Evolutionary conservation across 176 grass and related monocot species (phyloP).

Genomic region (Bonia amplexicaulis): DNA sequence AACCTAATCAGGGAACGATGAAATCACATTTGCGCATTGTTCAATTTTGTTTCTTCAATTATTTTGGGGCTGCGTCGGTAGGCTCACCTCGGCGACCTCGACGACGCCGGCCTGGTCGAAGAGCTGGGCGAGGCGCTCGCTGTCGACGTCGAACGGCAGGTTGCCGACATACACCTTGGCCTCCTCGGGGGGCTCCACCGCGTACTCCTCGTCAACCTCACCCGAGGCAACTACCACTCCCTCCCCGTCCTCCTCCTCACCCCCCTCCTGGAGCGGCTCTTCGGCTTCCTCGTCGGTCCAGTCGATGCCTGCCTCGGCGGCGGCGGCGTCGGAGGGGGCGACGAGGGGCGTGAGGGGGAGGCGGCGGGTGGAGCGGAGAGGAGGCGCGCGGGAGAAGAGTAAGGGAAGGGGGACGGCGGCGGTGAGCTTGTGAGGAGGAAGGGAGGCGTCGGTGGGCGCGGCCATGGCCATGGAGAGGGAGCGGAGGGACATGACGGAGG

Average conservation of each 20-base stretch:
- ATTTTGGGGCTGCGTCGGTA: not conserved
- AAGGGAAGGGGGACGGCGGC: constrained; percentile 15
- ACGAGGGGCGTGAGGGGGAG: constrained; percentile 37
- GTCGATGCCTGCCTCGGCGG: constrained; percentile 29
- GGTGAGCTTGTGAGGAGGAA: constrained; percentile 19
- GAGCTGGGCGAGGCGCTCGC: constrained; percentile 65
- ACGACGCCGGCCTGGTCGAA: constrained; percentile 80
- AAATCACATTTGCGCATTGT: not conserved
- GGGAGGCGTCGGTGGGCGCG: constrained; percentile 19
- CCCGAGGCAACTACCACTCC: not conserved
- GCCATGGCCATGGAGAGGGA: constrained; percentile 36
- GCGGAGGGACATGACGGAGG: constrained; percentile 18
- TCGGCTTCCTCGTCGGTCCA: constrained; percentile 30
- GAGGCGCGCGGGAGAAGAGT: constrained; percentile 34
- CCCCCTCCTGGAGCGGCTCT: constrained; percentile 11
- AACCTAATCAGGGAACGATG: not conserved
- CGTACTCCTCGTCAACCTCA: not conserved
- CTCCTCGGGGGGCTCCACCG: constrained; percentile 41
- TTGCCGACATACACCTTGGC: constrained; percentile 67
- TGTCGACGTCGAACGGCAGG: constrained; percentile 63
- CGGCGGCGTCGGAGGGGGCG: constrained; percentile 34
- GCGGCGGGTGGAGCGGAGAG: constrained; percentile 43
- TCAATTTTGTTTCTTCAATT: not conserved
- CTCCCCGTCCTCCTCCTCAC: constrained; percentile 27
- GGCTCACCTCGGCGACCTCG: constrained; percentile 78